Evolutionary conservation across 2,329 filamentous ascomycete species (phyloP).

Genomic region (Tolypocladium endophyticum): DNA sequence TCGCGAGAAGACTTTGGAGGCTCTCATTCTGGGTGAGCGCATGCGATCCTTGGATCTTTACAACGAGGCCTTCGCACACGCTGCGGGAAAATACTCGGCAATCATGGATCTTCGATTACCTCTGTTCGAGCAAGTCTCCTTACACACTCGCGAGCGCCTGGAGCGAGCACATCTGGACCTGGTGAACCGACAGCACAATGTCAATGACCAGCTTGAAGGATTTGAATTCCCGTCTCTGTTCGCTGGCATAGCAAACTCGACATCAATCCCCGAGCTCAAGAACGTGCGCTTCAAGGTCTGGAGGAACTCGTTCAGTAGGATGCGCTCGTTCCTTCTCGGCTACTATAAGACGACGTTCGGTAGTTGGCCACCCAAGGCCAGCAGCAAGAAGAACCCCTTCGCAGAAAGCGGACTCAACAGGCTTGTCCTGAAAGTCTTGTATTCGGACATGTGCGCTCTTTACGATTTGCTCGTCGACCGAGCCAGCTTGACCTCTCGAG

Average conservation of each 20-base stretch:
- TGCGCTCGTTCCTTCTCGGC: constrained; percentile 61
- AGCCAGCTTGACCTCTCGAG: constrained; percentile 64
- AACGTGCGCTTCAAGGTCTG: constrained; percentile 75
- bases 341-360: constrained; percentile 53
- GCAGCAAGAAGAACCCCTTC: constrained; percentile 83
- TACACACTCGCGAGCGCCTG: constrained; percentile 64
- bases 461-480: constrained; percentile 87
- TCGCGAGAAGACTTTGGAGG: constrained; percentile 81
- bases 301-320: constrained; percentile 63
- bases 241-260: constrained; percentile 77
- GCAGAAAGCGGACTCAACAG: constrained; percentile 80
- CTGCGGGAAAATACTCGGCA: constrained; percentile 74
- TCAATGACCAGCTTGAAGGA: constrained; percentile 65
- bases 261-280: constrained; percentile 64
- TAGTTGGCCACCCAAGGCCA: constrained; percentile 84
- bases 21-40: constrained; percentile 76
- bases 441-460: constrained; percentile 73
- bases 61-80: constrained; percentile 85
- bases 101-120: constrained; percentile 56
- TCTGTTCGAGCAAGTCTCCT: constrained; percentile 60
- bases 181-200: constrained; percentile 56
- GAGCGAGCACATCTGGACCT: constrained; percentile 76
- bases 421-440: constrained; percentile 69
- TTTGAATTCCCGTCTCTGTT: constrained; percentile 92
- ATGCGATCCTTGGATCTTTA: constrained; percentile 78